Evolutionary conservation across 1,139 yeast species (phyloP).

Genomic region (Taphrina populina): DNA sequence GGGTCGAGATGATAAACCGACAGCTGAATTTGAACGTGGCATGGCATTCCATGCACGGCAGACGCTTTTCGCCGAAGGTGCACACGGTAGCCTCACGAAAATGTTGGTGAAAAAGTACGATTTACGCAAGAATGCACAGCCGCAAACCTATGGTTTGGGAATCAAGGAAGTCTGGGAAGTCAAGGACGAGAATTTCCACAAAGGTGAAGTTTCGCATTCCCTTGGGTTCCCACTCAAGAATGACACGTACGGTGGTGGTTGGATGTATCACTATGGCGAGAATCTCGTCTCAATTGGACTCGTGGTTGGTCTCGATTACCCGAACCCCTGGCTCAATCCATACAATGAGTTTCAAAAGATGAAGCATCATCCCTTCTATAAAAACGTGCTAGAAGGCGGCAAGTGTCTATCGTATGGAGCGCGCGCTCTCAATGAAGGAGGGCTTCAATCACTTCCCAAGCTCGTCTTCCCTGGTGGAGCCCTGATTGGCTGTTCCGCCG

Average conservation of each 20-base stretch:
- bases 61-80: constrained; percentile 91
- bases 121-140: constrained; percentile 63
- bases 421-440: constrained; percentile 94
- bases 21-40: constrained; percentile 82
- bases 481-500: constrained; percentile 91
- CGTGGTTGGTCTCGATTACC: constrained; percentile 88
- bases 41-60: constrained; percentile 91
- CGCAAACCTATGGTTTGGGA: constrained; percentile 93
- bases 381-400: constrained; percentile 77
- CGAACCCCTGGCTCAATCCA: constrained; percentile 91
- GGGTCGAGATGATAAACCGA: constrained; percentile 69
- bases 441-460: constrained; percentile 84
- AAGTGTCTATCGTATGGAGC: constrained; percentile 93
- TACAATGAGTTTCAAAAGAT: constrained; percentile 91
- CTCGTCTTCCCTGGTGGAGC: constrained; percentile 93
- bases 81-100: constrained; percentile 90
- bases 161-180: constrained; percentile 97
- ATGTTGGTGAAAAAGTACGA: constrained; percentile 67
- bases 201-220: constrained; percentile 82
- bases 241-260: constrained; percentile 90
- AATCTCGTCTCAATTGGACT: constrained; percentile 85
- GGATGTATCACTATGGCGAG: constrained; percentile 94
- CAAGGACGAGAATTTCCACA: constrained; percentile 72
- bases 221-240: constrained; percentile 81
- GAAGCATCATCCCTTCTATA: constrained; percentile 86